A percentile compares a stretch with the other conserved stretches of the same genome.
These are phyloP conservation scores for Bassia scoparia DNA, from an alignment of 148 eudicot genomes.

Conservation along the genomic window DNA sequence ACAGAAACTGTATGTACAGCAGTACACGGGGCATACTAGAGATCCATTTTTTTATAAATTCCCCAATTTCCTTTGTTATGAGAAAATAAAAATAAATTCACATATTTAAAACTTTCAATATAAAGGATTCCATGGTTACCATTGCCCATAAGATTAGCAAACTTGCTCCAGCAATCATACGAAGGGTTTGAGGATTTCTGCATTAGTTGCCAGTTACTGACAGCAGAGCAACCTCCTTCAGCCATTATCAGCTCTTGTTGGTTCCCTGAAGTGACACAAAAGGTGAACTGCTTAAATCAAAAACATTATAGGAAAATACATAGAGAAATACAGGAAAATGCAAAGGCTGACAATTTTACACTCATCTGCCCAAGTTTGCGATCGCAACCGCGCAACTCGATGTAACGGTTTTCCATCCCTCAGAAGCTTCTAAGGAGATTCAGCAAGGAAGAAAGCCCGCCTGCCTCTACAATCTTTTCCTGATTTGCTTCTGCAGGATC, in stretches of 20 bases:
- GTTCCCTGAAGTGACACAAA: slow-evolving; percentile 45
- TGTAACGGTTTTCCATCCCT: slow-evolving; percentile 82
- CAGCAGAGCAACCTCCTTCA: slow-evolving; percentile 66
- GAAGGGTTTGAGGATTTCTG: slow-evolving; percentile 94
- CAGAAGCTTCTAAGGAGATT: slow-evolving; percentile 70
- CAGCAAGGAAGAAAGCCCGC: slow-evolving; percentile 85
- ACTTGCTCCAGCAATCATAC: slow-evolving; percentile 97
- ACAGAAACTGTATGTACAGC: not conserved
- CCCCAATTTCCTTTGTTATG: too few species aligned
- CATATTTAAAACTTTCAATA: not conserved
- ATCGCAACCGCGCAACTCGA: slow-evolving; percentile 88
- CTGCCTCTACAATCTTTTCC: slow-evolving; percentile 90
- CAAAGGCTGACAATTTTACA: slow-evolving; percentile 40
- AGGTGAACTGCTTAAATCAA: slow-evolving; percentile 16
- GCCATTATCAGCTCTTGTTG: slow-evolving; percentile 95
- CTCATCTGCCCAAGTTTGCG: slow-evolving; percentile 87
- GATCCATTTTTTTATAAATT: too few species aligned
- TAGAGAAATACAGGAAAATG: not conserved
- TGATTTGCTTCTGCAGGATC: slow-evolving; percentile 62
- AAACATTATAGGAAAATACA: slow-evolving; percentile 5
- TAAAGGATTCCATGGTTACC: slow-evolving; percentile 37
- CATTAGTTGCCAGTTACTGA: slow-evolving; percentile 61
- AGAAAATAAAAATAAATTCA: not conserved
- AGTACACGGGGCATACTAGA: too few species aligned
- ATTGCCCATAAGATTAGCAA: slow-evolving; percentile 93